A percentile compares a stretch with the other conserved stretches of the same genome.
Evolutionary conservation across 768 basidiomycete genomes (phyloP).

Genomic region (Hericium alpestre): DNA sequence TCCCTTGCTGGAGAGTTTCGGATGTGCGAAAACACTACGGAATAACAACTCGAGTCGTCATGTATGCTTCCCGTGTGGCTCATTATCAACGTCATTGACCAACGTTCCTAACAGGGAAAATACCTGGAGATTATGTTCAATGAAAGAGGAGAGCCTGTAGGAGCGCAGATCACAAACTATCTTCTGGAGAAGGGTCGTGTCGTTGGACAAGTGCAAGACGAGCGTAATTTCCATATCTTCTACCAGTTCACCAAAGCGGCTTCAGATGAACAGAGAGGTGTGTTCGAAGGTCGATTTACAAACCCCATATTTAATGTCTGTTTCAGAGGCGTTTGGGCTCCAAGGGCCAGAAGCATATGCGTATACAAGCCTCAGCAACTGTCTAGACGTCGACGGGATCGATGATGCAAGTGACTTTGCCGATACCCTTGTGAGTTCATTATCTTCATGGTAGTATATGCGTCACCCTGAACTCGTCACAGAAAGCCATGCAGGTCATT

Average conservation of each 20-base stretch:
- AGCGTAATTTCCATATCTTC: conserved; percentile 98
- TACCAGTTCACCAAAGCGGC: conserved; percentile 99
- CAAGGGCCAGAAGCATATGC: conserved; percentile 94
- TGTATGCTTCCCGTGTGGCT: conserved; percentile 39
- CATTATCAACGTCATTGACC: conserved; percentile 6
- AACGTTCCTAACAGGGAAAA: conserved; percentile 61
- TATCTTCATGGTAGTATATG: background rate
- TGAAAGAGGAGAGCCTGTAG: conserved; percentile 80
- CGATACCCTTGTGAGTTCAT: conserved; percentile 68
- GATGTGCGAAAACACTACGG: conserved; percentile 95
- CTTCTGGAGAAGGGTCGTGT: conserved; percentile 94
- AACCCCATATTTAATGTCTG: background rate
- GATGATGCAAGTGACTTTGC: conserved; percentile 80
- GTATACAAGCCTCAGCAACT: conserved; percentile 88
- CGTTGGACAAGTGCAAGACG: conserved; percentile 91
- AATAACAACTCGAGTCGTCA: conserved; percentile 99
- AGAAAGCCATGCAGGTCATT: conserved; percentile 92
- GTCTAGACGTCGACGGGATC: conserved; percentile 83
- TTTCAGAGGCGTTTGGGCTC: conserved; percentile 80
- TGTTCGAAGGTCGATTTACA: conserved; percentile 12
- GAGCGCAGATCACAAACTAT: conserved; percentile 98
- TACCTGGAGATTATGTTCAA: conserved; percentile 99
- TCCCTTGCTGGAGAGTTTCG: conserved; percentile 93
- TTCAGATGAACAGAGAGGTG: conserved; percentile 79
- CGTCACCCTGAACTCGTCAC: conserved; percentile 3